phyloP scores from a whole-genome alignment of 495 filamentous ascomycete genomes.

The Physcia stellaris region DNA sequence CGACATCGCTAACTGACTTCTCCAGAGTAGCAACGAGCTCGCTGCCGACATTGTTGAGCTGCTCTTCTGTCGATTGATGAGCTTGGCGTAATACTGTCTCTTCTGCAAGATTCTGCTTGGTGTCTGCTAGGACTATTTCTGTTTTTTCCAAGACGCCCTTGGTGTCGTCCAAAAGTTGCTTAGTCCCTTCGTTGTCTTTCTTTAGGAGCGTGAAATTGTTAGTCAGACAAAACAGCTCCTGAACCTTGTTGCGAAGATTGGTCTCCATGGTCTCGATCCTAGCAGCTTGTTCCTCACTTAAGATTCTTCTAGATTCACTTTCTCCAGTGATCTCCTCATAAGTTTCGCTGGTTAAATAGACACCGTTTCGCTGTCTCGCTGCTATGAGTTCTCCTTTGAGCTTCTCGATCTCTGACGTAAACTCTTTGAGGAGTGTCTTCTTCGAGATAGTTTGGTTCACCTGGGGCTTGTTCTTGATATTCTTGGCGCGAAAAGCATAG shows the following conservation, averaged over 20 bases:
- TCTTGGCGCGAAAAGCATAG: conserved; percentile 94
- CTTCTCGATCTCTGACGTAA: conserved; percentile 86
- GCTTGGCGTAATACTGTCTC: conserved; percentile 70
- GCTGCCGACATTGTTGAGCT: conserved; percentile 55
- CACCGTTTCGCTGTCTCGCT: conserved; percentile 84
- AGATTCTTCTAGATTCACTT: conserved; percentile 82
- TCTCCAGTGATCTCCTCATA: conserved; percentile 81
- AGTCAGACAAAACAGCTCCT: conserved; percentile 76
- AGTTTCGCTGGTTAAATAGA: conserved; percentile 73
- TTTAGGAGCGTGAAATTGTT: conserved; percentile 73
- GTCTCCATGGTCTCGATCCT: conserved; percentile 87
- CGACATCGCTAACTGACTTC: conserved; percentile 64
- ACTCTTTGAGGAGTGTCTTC: conserved; percentile 78
- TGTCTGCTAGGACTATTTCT: conserved; percentile 63
- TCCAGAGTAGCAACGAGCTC: conserved; percentile 63
- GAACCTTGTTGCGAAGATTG: conserved; percentile 77
- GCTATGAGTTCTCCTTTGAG: conserved; percentile 88
- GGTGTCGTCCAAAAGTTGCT: conserved; percentile 57
- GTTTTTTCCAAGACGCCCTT: conserved; percentile 73
- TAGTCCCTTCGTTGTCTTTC: conserved; percentile 71
- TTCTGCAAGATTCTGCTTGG: conserved; percentile 60
- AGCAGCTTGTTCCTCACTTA: conserved; percentile 81
- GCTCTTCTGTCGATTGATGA: conserved; percentile 70
- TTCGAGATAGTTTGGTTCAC: conserved; percentile 84
- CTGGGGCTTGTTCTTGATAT: conserved; percentile 95